Conservation (phyloP, 768 basidiomycete genomes). For the Amanita rubescens region DNA sequence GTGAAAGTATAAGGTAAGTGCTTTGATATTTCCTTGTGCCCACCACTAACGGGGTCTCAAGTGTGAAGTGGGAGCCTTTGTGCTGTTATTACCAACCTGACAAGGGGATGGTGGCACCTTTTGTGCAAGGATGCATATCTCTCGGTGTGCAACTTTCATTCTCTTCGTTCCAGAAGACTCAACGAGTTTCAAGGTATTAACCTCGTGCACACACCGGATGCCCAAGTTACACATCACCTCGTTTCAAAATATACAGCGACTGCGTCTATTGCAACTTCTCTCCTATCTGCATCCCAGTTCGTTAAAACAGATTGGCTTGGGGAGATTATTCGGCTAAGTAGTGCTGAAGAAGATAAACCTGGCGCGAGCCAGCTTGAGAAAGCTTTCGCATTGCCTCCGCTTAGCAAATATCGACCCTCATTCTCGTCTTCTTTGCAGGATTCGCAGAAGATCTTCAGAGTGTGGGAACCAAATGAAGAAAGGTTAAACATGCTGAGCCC, state of each 20-base stretch:
- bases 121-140: slow-evolving; percentile 36
- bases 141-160: slow-evolving; percentile 36
- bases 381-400: slow-evolving; percentile 40
- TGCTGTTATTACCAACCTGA: slow-evolving; percentile 39
- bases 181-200: slow-evolving; percentile 41
- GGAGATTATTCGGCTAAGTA: slow-evolving; percentile 50
- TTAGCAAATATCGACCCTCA: slow-evolving; percentile 49
- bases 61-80: slow-evolving; percentile 44
- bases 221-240: slow-evolving; percentile 60
- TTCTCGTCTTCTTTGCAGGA: slow-evolving; percentile 46
- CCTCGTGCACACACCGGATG: slow-evolving; percentile 35
- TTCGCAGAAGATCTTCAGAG: slow-evolving; percentile 39
- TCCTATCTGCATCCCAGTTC: slow-evolving; percentile 50
- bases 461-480: slow-evolving; percentile 66
- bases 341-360: slow-evolving; percentile 22
- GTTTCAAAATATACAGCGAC: slow-evolving; percentile 42
- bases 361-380: slow-evolving; percentile 40
- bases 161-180: neutral
- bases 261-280: slow-evolving; percentile 45
- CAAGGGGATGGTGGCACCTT: slow-evolving; percentile 28
- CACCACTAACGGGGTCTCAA: slow-evolving; percentile 14
- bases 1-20: neutral
- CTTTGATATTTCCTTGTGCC: neutral
- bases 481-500: slow-evolving; percentile 45
- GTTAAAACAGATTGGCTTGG: slow-evolving; percentile 64